phyloP scores from a whole-genome alignment of 352 stramenopile species.

The Elongisporangium prolatum region DNA sequence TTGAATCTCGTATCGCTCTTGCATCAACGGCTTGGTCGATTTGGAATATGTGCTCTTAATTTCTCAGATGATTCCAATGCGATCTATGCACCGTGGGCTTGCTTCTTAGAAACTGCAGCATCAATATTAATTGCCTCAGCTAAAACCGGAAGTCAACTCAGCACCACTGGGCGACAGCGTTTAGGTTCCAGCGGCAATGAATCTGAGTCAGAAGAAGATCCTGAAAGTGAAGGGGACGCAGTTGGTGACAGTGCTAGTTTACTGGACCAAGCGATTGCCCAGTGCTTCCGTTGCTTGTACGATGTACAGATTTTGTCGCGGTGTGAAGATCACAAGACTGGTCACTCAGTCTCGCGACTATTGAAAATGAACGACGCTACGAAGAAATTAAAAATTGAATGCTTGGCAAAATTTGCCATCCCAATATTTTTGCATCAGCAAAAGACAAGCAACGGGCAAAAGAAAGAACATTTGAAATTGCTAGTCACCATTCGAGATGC shows the following conservation, averaged over 20 bases:
- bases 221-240: constrained; percentile 17
- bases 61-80: constrained; percentile 7
- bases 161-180: constrained; percentile 2
- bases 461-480: constrained; percentile 70
- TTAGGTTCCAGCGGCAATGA: neutral
- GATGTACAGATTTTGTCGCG: constrained; percentile 61
- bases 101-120: constrained; percentile 41
- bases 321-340: constrained; percentile 55
- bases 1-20: constrained; percentile 28
- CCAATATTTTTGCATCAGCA: constrained; percentile 48
- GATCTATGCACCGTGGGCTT: constrained; percentile 8
- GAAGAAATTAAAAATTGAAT: constrained; percentile 23
- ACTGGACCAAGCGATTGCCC: constrained; percentile 36
- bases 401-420: constrained; percentile 47
- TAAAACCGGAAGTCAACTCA: constrained; percentile 7
- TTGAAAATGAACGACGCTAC: constrained; percentile 12
- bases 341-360: constrained; percentile 28
- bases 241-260: constrained; percentile 21
- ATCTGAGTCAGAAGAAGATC: constrained; percentile 4
- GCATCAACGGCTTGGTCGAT: constrained; percentile 34
- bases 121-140: constrained; percentile 17
- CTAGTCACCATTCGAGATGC: constrained; percentile 50
- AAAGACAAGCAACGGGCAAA: constrained; percentile 64
- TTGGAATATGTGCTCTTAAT: constrained; percentile 38
- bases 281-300: constrained; percentile 75